Evolutionary conservation across 192 early-diverging fungal species (phyloP), one percentile per base, ranked within the genome.

Genomic region (Irineochytrium annulatum): DNA sequence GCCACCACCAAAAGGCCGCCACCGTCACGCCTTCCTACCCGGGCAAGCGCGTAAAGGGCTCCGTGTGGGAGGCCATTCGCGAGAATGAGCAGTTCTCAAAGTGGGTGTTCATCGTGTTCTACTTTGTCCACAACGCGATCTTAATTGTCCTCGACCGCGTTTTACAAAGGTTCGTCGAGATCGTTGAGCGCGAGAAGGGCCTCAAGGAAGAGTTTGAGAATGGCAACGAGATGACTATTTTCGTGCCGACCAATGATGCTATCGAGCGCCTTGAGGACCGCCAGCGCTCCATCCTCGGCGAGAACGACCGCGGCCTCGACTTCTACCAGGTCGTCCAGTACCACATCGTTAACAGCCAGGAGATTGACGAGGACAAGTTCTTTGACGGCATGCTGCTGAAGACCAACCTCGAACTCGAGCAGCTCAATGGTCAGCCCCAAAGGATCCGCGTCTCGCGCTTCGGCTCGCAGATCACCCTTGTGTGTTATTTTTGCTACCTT

Each of bases 141-240:
- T n/a, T n/a, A n/a, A n/a, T n/a, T n/a, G n/a, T n/a, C n/a, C n/a
- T n/a, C n/a, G 46, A 49, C 6, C 46, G 46, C 46, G 46, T 22
- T 24, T 49, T 49, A 22, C 5, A 8, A 6, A 8, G 24, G 11
- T 71, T 71, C 39, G 62, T 65, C 52, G 62, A 71, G 30, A 34
- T 33, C 0, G 28, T 71, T 20, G 51, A 64, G 31, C 14, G 49
- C 17, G 69, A 71, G 32, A 29, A 41, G 19, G 69, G 69, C 32
- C 63, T 71, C 34, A 55, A 58, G 22, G 69, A 71, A 34, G 69
- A 71, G 17, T 55, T 71, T 51, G 62, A 60, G 22, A 20, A 52
- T 28, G 16, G 34, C 29, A 34, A 67, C 34, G 19, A 30, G 46
- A 41, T 43, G 28, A 67, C 65, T 34, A 48, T 67, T 31, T 67